phyloP scores from a whole-genome alignment of 345 rosid species.

The Corchorus olitorius region DNA sequence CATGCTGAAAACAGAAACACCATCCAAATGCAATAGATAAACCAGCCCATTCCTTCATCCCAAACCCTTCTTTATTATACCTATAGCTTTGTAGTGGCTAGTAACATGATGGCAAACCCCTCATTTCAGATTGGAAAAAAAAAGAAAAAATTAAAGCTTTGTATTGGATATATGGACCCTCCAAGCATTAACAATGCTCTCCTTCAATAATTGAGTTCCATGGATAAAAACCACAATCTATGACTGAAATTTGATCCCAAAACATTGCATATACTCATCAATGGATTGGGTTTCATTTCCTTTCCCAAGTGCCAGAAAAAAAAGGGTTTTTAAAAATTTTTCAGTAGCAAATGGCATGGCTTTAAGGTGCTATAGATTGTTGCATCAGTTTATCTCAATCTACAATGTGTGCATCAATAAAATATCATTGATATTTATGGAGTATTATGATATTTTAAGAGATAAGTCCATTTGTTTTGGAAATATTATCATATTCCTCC shows the following conservation, averaged over 20 bases:
- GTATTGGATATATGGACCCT: constrained; percentile 18
- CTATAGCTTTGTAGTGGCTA: not conserved
- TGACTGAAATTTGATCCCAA: not conserved
- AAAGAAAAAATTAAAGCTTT: not conserved
- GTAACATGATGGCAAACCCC: not conserved
- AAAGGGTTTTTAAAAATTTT: not conserved
- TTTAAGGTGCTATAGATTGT: not conserved
- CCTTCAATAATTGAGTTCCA: constrained; percentile 7
- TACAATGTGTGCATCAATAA: not conserved
- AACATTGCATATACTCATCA: not conserved
- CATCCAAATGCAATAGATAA: not conserved
- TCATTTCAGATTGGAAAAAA: constrained; percentile 13
- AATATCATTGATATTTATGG: constrained; percentile 16
- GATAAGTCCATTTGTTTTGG: not conserved
- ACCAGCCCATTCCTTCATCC: not conserved
- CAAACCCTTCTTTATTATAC: not conserved
- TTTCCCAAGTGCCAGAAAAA: not conserved
- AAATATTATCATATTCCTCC: not conserved
- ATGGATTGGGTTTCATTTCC: not conserved
- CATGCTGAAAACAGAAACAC: not conserved
- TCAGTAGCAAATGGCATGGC: constrained; percentile 14
- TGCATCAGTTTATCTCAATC: constrained; percentile 6
- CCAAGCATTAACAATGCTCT: constrained; percentile 10
- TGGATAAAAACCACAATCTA: not conserved
- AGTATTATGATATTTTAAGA: not conserved